Conservation (phyloP, 75 land plant genomes). For the Sequoiadendron giganteum region DNA sequence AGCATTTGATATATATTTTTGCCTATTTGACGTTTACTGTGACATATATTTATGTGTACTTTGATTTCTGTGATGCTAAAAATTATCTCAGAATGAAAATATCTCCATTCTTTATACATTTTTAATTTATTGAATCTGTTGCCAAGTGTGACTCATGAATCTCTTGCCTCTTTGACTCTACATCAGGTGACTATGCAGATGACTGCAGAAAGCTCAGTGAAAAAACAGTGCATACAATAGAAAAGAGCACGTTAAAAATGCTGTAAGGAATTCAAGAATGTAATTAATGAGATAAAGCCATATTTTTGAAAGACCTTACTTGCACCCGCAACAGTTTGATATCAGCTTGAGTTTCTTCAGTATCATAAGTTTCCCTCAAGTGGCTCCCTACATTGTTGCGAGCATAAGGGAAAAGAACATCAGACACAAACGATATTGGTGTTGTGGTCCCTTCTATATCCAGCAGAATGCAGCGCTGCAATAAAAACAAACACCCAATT, state of each 20-base stretch:
- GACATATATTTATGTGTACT: neutral
- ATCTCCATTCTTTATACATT: neutral
- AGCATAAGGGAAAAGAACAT: conserved; percentile 98
- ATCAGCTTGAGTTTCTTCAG: conserved; percentile 87
- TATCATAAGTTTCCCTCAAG: conserved; percentile 72
- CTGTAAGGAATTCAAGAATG: neutral
- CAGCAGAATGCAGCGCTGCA: conserved; percentile 85
- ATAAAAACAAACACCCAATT: neutral
- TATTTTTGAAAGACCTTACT: conserved; percentile 34
- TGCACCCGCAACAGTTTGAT: conserved; percentile 78
- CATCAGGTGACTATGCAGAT: neutral
- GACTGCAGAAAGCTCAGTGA: neutral
- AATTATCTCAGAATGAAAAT: neutral
- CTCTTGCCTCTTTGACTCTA: neutral
- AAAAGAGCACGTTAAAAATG: neutral
- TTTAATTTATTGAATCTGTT: neutral
- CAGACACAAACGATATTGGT: conserved; percentile 96
- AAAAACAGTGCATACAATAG: neutral
- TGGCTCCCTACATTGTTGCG: conserved; percentile 75
- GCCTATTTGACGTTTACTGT: neutral
- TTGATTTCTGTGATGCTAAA: neutral
- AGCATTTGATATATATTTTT: neutral
- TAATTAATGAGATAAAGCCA: neutral
- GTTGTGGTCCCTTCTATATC: conserved; percentile 99
- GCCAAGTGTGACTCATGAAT: neutral